Conservation (phyloP, 352 stramenopile genomes). For the Globisporangium carolinianum region DNA sequence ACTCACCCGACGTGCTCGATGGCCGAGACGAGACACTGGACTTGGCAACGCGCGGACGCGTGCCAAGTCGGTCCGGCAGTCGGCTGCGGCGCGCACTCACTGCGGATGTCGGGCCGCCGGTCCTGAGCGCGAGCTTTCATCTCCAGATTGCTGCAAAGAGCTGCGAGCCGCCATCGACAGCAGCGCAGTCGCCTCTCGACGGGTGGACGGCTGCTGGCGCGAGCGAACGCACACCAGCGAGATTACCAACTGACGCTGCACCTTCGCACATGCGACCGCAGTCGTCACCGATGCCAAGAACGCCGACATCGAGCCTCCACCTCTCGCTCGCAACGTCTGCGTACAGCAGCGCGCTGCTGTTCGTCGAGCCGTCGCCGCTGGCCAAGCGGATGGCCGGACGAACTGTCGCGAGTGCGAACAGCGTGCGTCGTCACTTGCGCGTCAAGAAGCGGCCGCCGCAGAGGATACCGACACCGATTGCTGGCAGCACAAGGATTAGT, state of each 20-base stretch:
- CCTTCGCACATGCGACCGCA: slow-evolving; percentile 6
- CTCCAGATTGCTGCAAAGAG: slow-evolving; percentile 12
- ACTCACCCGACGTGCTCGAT: too few species aligned
- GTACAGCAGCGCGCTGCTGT: slow-evolving; percentile 26
- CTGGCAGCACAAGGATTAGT: background rate
- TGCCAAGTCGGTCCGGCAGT: slow-evolving; percentile 14
- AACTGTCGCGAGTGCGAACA: slow-evolving; percentile 23
- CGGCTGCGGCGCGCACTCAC: slow-evolving; percentile 16
- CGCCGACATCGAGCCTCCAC: background rate
- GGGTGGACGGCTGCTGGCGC: too few species aligned
- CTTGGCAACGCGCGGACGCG: slow-evolving; percentile 4
- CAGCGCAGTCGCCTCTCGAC: background rate
- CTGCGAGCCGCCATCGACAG: background rate
- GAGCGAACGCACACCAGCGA: slow-evolving; percentile 4
- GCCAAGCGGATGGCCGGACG: slow-evolving; percentile 26
- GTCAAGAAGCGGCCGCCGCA: slow-evolving; percentile 13
- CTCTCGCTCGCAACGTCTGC: slow-evolving; percentile 18
- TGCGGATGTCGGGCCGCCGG: slow-evolving; percentile 13
- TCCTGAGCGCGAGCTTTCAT: slow-evolving; percentile 25
- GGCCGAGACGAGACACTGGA: background rate
- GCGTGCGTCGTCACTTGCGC: slow-evolving; percentile 18
- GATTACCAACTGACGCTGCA: background rate
- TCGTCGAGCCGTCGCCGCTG: slow-evolving; percentile 44
- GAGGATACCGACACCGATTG: slow-evolving; percentile 4
- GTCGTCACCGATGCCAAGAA: slow-evolving; percentile 1